Evolutionary conservation across 2,329 filamentous ascomycete species (phyloP).

Genomic region (Pseudomassariella vexata): DNA sequence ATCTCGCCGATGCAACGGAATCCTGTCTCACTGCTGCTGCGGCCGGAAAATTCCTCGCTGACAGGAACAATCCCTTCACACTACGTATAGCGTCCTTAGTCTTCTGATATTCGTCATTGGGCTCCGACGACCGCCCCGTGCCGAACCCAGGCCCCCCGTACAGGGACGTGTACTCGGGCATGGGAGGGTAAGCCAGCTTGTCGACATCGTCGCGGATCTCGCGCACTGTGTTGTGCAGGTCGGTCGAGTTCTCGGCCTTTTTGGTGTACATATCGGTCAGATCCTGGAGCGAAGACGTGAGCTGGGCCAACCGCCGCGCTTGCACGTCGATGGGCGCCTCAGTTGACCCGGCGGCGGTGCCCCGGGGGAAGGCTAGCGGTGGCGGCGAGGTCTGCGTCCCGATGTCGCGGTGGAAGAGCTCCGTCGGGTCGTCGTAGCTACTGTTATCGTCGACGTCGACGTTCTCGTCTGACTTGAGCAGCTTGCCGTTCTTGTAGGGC

Average conservation of each 20-base stretch:
- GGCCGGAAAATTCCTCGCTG: conserved; percentile 65
- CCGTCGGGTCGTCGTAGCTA: conserved; percentile 60
- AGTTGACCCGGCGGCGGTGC: conserved; percentile 6
- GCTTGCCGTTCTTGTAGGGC: conserved; percentile 33
- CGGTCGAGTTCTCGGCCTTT: conserved; percentile 43
- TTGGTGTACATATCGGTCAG: conserved; percentile 37
- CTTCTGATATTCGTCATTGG: conserved; percentile 66
- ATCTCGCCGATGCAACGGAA: conserved; percentile 13
- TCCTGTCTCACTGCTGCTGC: conserved; percentile 26
- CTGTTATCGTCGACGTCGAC: conserved; percentile 27
- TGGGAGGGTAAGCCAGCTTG: conserved; percentile 42
- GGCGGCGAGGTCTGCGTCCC: conserved; percentile 67
- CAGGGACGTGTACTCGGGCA: conserved; percentile 32
- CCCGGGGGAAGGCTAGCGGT: conserved; percentile 15
- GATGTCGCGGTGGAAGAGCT: conserved; percentile 76
- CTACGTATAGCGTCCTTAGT: conserved; percentile 71
- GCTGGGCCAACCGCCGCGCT: conserved; percentile 31
- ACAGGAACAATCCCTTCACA: conserved; percentile 74
- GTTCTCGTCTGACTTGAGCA: conserved; percentile 11
- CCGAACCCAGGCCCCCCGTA: conserved; percentile 30
- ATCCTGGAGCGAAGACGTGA: conserved; percentile 36
- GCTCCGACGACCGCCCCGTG: conserved; percentile 39
- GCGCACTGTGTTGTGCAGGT: conserved; percentile 47
- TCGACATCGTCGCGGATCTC: conserved; percentile 63
- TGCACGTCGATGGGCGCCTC: conserved; percentile 31